Base-by-base conservation (phyloP, 768 basidiomycete genomes). In the Kwoniella shandongensis region DNA sequence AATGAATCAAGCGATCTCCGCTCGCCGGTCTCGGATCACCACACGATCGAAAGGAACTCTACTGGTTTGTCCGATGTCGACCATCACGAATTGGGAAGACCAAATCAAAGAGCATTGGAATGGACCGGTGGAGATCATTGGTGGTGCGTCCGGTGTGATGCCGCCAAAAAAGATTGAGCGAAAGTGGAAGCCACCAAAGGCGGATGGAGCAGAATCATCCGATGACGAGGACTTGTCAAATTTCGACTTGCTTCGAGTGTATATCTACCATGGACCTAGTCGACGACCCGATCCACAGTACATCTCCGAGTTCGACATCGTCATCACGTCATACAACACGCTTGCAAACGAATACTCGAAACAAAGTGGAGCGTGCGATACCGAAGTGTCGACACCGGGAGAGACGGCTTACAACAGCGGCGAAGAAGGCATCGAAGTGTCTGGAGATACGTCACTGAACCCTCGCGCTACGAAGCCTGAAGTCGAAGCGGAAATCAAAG, bases 31-130 rank as follows among this genome's bases (percentile, higher is more conserved):
- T 12, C 48, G 74, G 15, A 57, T 76, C 22, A 46, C 62, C 20
- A 7, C 40, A 0, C 87, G 85, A 65, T 89, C 88, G 67, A 85
- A 91, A 30, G 96, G 88, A 18, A 97, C 96, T 5, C 79, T 99
- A n/a, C 90, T 99, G 67, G 83, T 99, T 26, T 98, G 96, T 69
- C 96, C 96, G 6, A 81, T 99, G 35, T 92, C 91, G 11, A 99
- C 96, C 4, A 91, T 99, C 1, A 85, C 89, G 45, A 98, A 98
- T 71, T 99, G 96, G 96, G 96, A 99, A 78, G 91, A 94, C 54
- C 96, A 99, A 76, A 91, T 99, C 70, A 84, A 88, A 56, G 96
- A 99, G 73, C 96, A 99, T 75, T 97, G 92, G 92, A 84, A 83
- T 62, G 92, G 92, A 7, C 84, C 86, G 52, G 91, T 96, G 2